Evolutionary conservation across 2,329 filamentous ascomycete genomes (phyloP), one percentile per base, ranked within the genome.

Genomic region (Nothophoma quercina): DNA sequence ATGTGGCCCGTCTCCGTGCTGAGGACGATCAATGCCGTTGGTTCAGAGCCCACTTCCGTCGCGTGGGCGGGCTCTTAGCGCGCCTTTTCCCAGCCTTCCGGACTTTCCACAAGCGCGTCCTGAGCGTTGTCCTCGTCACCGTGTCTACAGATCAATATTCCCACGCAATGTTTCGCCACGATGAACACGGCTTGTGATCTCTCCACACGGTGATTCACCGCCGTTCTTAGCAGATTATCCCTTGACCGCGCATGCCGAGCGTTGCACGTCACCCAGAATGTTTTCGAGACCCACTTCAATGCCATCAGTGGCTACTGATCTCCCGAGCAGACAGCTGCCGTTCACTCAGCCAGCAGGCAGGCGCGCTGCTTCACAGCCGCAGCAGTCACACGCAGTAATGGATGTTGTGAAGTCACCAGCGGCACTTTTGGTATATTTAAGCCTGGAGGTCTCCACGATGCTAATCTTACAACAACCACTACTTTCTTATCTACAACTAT

Each of bases 301-400:
- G 26, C 40, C 45, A 30, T 47, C 42, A 42, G 29, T 55, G 44
- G 50, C 54, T 50, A 49, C 42, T 47, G 28, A 38, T 41, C 35
- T 44, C 28, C 44, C 35, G 19, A n/a, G n/a, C 45, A 55, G n/a
- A 55, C 46, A 44, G 12, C 42, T 54, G 25, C 29, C 16, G 28
- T 39, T 46, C 25, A 42, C 22, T 36, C 48, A 34, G 36, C 39
- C 35, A 19, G 48, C 50, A 59, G 25, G 21, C 30, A 26, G 48
- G 38, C n/a, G 40, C 26, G 42, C 35, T 30, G 35, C 39, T 55
- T 57, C 53, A 46, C n/a, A n/a, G n/a, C n/a, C 32, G 32, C 30
- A n/a, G 32, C 6, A 32, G 40, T 39, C 33, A 39, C 47, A 51
- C 47, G 32, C 26, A 44, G 39, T 22, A 13, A n/a, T 30, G 8